phyloP scores from a whole-genome alignment of 805 yeast species.

The Suhomyces vadensis region DNA sequence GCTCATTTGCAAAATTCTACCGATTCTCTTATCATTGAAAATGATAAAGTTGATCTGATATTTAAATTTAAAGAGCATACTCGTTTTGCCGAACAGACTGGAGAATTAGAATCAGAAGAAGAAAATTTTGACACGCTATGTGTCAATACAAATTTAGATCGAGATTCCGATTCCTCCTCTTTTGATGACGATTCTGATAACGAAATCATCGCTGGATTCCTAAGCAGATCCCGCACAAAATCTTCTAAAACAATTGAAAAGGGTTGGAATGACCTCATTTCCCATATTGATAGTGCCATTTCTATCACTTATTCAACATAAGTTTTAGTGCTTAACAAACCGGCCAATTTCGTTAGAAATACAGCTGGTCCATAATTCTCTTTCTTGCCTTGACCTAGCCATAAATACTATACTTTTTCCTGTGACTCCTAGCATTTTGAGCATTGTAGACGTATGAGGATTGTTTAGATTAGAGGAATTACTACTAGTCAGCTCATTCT shows the following conservation, averaged over 20 bases:
- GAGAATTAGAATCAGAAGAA: neutral
- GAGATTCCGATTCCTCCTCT: neutral
- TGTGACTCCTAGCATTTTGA: constrained; percentile 59
- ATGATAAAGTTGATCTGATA: neutral
- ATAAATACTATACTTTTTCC: constrained; percentile 73
- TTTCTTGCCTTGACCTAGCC: constrained; percentile 78
- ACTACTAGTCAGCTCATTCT: neutral
- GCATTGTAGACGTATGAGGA: constrained; percentile 47
- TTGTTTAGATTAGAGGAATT: constrained; percentile 21
- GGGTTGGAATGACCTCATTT: constrained; percentile 17
- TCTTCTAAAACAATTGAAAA: neutral
- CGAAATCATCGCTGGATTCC: constrained; percentile 20
- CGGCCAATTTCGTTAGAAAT: constrained; percentile 49
- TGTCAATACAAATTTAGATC: neutral
- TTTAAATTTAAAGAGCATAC: neutral
- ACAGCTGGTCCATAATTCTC: constrained; percentile 76
- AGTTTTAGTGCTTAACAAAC: constrained; percentile 18
- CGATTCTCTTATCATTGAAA: neutral
- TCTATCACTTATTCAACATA: neutral
- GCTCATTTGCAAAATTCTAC: neutral
- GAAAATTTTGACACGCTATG: neutral
- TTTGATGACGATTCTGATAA: constrained; percentile 21
- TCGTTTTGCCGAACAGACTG: too few species aligned
- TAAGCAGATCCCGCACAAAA: neutral
- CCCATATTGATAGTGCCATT: constrained; percentile 21